phyloP scores from a whole-genome alignment of 2,329 filamentous ascomycete species.

The Ophiostoma pallidulum region DNA sequence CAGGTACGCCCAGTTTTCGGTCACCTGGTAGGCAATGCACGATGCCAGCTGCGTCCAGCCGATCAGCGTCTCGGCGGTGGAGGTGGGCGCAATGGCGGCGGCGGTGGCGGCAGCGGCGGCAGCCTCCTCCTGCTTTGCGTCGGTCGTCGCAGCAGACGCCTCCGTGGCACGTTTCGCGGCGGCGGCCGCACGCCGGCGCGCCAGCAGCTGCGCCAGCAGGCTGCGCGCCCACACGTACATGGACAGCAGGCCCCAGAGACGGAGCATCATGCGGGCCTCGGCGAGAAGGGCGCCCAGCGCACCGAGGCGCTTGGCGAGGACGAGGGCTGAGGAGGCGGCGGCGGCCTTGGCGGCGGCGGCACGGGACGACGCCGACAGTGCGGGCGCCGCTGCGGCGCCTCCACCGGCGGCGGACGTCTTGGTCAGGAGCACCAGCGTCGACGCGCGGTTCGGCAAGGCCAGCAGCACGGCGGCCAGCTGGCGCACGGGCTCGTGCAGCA shows the following conservation, averaged over 20 bases:
- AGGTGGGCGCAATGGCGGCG: constrained; percentile 34
- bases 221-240: constrained; percentile 59
- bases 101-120: constrained; percentile 24
- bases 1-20: constrained; percentile 80
- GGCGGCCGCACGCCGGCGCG: constrained; percentile 23
- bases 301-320: constrained; percentile 44
- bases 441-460: constrained; percentile 36
- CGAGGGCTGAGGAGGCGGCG: constrained; percentile 35
- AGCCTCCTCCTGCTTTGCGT: constrained; percentile 26
- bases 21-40: constrained; percentile 61
- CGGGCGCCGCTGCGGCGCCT: background rate
- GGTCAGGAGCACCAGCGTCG: constrained; percentile 27
- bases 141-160: background rate
- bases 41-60: constrained; percentile 58
- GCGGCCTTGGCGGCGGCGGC: constrained; percentile 14
- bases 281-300: constrained; percentile 55
- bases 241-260: constrained; percentile 68
- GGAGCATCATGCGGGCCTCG: constrained; percentile 62
- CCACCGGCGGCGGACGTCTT: too few species aligned
- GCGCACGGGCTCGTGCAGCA: constrained; percentile 39
- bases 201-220: constrained; percentile 28
- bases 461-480: constrained; percentile 44
- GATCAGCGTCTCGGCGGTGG: constrained; percentile 36
- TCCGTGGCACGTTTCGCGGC: constrained; percentile 3
- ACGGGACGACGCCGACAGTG: constrained; percentile 10